Percentiles rank a stretch among this genome's conserved stretches.
These are phyloP conservation scores for Gossypium anomalum DNA, from an alignment of 345 rosid species.

Conservation along the genomic window DNA sequence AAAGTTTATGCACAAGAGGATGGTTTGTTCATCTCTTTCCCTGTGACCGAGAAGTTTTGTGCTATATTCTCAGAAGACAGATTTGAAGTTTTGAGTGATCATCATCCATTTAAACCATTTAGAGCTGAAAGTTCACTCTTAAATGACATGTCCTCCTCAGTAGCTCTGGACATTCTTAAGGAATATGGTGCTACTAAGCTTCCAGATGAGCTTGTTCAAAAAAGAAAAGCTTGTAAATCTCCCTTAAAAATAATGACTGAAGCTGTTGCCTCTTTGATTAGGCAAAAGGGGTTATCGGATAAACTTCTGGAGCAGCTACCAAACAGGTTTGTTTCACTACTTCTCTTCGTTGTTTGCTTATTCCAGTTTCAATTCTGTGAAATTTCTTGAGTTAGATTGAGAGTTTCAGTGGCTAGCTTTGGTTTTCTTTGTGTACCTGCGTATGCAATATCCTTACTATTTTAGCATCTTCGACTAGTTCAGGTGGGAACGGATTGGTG, in stretches of 20 bases:
- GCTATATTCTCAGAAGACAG: conserved; percentile 34
- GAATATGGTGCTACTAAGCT: conserved; percentile 52
- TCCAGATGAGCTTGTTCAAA: conserved; percentile 47
- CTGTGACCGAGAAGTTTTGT: conserved; percentile 61
- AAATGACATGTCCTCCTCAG: conserved; percentile 43
- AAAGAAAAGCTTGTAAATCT: conserved; percentile 50
- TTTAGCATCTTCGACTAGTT: conserved; percentile 20
- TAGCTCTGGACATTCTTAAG: conserved; percentile 54
- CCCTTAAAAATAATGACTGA: conserved; percentile 60
- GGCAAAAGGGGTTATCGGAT: conserved; percentile 44
- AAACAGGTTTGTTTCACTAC: conserved; percentile 43
- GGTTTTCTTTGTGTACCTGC: neutral
- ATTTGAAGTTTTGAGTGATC: conserved; percentile 27
- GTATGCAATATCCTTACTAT: conserved; percentile 2
- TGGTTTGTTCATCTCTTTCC: conserved; percentile 65
- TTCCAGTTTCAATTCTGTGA: neutral
- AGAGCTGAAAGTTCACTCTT: conserved; percentile 26
- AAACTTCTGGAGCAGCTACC: conserved; percentile 68
- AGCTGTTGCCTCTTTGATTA: conserved; percentile 44
- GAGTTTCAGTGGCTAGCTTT: neutral
- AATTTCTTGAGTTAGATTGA: neutral
- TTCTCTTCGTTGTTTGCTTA: conserved; percentile 6
- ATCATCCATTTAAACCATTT: conserved; percentile 21
- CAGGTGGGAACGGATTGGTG: conserved; percentile 93
- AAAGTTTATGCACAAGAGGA: conserved; percentile 48